Conservation (phyloP, 108 stramenopile genomes). For the Stephanodiscus minutulus region DNA sequence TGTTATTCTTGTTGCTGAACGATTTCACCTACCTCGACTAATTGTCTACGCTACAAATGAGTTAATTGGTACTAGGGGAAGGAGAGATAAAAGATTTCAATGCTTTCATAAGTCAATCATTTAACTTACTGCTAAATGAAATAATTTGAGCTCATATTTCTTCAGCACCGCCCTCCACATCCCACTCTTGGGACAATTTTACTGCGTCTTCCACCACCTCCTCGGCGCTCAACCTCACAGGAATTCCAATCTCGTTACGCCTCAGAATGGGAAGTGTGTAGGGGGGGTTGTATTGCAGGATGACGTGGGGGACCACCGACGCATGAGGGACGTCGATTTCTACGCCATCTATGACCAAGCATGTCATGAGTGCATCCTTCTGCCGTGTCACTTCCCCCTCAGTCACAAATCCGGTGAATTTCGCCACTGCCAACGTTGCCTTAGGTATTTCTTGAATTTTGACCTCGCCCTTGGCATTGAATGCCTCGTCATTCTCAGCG, state of each 20-base stretch:
- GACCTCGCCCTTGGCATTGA: constrained; percentile 57
- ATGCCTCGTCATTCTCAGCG: constrained; percentile 46
- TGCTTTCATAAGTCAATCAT: too few relatives aligned
- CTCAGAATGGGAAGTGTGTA: constrained; percentile 92
- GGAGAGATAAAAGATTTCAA: background rate
- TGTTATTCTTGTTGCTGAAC: background rate
- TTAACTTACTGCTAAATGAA: too few relatives aligned
- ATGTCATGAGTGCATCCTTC: constrained; percentile 78
- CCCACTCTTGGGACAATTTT: constrained; percentile 41
- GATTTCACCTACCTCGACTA: background rate
- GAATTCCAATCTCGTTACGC: constrained; percentile 88
- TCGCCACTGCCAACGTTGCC: constrained; percentile 73
- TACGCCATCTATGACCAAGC: constrained; percentile 72
- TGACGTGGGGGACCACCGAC: constrained; percentile 67
- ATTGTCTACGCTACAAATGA: background rate
- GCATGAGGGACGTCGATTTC: constrained; percentile 86
- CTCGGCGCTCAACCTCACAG: constrained; percentile 46
- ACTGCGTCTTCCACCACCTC: constrained; percentile 20
- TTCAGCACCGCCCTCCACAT: constrained; percentile 21
- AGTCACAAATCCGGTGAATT: constrained; percentile 90
- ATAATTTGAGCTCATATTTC: constrained; percentile 13
- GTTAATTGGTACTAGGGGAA: background rate
- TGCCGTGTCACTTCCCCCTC: constrained; percentile 89
- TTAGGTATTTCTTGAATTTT: constrained; percentile 71
- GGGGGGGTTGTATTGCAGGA: constrained; percentile 95